Base-by-base conservation (phyloP, 2,329 filamentous ascomycete species). In the Dactylellina leptospora region DNA sequence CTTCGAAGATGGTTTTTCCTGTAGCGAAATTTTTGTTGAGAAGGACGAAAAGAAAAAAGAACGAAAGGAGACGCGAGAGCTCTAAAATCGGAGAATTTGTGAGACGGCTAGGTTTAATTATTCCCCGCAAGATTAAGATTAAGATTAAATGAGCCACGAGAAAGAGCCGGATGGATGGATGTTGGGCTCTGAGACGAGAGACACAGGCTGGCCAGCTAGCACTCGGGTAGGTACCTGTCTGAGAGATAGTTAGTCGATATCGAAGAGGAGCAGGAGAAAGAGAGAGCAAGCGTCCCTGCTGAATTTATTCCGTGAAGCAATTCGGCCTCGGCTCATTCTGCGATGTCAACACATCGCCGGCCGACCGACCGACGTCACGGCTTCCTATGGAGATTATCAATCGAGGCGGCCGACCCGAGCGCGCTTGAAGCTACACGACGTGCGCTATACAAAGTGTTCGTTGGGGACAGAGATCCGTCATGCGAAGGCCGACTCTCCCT, bases 81-180 rank as follows among this genome's bases (percentile, higher is more conserved):
- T 50, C 40, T 45, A 45, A 51, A 9, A 25, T 42, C 64, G 64
- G 64, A 61, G 42, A 71, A 56, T 71, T 62, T 71, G 33, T 71
- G 64, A 71, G 50, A 71, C 64, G 64, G 50, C 33, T 50, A 50
- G 53, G 44, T 51, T 20, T 36, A 53, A 38, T 53, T 53, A 53
- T 53, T 53, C 28, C 48, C 48, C 48, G 48, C 28, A 16, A 38
- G 28, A 53, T 51, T 48, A 33, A 33, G 13, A 13, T 13, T 8
- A 4, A 22, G 42, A 16, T 20, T 10, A 45, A 22, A 5, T 42
- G 4, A n/a, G 38, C 8, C 4, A n/a, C 8, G 38, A 4, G 38
- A 42, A 33, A 33, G 30, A 6, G 13, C 30, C 13, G 30, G 13
- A 6, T 33, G 30, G 30, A 6, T 33, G 30, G 13, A 33, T 13